Evolutionary conservation across 371 early-diverging fungal species (phyloP), one percentile per base, ranked within the genome.

Genomic region (Mortierella sp.): DNA sequence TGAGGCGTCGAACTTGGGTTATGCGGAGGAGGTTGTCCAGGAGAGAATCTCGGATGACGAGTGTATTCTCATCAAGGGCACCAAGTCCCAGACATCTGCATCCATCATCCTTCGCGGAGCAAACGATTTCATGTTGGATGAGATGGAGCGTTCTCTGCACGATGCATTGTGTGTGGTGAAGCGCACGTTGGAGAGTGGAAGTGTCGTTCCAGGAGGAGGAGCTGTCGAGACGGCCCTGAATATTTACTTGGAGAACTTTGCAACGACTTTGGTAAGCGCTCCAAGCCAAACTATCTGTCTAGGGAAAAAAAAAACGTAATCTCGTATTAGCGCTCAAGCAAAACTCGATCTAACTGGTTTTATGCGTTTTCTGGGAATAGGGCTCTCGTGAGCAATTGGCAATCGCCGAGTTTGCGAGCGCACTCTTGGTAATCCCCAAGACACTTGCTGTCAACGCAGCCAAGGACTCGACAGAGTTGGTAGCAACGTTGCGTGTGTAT

Each of bases 121-220:
- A 48, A 99, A 98, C 82, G 99, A 99, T 82, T 97, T 93, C 76
- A 97, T 97, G 94, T 83, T 99, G 70, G 99, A 99, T 75, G 99
- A 99, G 88, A 99, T 99, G 98, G 99, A 99, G 82, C 91, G 99
- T 70, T 94, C 98, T 28, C 74, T 99, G 64, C 99, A 99, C 82
- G 99, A 99, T 86, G 90, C 96, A 29, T 84, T 99, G 66, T 97
- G 97, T 75, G 97, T 97, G 30, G 95, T 99, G 63, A 99, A 99
- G 91, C 89, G 99, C 60, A 99, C 99, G 7, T 84, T 99, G 57
- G 99, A 99, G 84, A 95, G 95, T 71, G 96, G 97, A 74, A 91
- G 93, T 37, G 97, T 99, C 44, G 99, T 99, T 23, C 99, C 99
- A 48, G 99, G 99, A 80, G 99, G 99, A 68, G 99, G 99, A 64